Evolutionary conservation across 345 rosid genomes (phyloP).

Genomic region (Linum lewisii): DNA sequence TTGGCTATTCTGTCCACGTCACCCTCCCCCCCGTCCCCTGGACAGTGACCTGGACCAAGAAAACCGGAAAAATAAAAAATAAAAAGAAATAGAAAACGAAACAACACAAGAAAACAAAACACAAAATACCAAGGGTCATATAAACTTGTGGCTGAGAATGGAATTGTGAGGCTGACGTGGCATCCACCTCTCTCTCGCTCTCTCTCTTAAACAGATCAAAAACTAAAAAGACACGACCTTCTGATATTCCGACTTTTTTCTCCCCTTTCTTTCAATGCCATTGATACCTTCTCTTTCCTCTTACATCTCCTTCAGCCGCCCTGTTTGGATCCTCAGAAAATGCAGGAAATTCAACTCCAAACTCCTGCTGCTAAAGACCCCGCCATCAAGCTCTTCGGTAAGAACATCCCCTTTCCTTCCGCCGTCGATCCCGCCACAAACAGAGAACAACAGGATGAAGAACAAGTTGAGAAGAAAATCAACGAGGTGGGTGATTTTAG

Average conservation of each 20-base stretch:
- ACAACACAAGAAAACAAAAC: slow-evolving; percentile 8
- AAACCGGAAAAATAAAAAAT: too few species aligned
- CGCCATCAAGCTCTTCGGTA: slow-evolving; percentile 74
- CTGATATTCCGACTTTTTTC: slow-evolving; percentile 9
- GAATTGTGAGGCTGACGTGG: slow-evolving; percentile 57
- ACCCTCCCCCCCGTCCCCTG: too few species aligned
- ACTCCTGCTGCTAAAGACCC: slow-evolving; percentile 31
- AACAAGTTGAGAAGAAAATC: slow-evolving; percentile 16
- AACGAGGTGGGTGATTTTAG: slow-evolving; percentile 37
- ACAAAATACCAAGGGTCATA: slow-evolving; percentile 61
- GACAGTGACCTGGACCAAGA: too few species aligned
- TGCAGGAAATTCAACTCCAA: slow-evolving; percentile 26
- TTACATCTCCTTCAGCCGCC: neutral
- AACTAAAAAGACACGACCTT: too few species aligned
- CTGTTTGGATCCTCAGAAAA: slow-evolving; percentile 23
- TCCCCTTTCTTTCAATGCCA: slow-evolving; percentile 11
- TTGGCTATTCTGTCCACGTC: too few species aligned
- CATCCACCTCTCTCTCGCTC: slow-evolving; percentile 43
- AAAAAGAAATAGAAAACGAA: too few species aligned
- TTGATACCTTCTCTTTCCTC: slow-evolving; percentile 14
- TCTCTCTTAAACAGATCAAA: slow-evolving; percentile 60
- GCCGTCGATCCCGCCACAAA: slow-evolving; percentile 16
- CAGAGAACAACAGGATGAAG: slow-evolving; percentile 22
- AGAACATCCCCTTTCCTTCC: slow-evolving; percentile 44
- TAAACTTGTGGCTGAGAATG: slow-evolving; percentile 86